Evolutionary conservation across 176 grass and related monocot genomes (phyloP).

Genomic region (Phoenix dactylifera): DNA sequence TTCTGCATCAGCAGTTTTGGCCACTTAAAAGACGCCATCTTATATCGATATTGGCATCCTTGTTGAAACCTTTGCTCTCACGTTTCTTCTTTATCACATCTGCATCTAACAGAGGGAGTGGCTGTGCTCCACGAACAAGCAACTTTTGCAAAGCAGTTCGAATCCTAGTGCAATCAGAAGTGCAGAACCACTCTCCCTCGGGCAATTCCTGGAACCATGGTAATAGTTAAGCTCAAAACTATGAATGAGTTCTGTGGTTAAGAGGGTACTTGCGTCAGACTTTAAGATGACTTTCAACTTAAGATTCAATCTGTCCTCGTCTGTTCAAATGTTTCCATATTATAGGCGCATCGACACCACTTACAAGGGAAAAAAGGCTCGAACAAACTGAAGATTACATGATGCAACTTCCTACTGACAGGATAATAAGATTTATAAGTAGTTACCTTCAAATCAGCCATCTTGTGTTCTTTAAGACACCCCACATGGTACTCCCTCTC

Average conservation of each 20-base stretch:
- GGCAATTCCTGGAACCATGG: slow-evolving; percentile 55
- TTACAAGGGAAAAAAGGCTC: too few species aligned
- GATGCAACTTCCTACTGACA: not conserved
- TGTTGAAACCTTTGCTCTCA: slow-evolving; percentile 41
- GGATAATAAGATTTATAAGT: not conserved
- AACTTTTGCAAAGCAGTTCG: slow-evolving; percentile 43
- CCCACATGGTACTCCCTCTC: slow-evolving; percentile 96
- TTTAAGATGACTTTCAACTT: too few species aligned
- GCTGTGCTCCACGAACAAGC: slow-evolving; percentile 35
- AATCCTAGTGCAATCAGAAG: slow-evolving; percentile 48
- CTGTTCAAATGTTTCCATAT: too few species aligned
- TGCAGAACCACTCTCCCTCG: slow-evolving; percentile 84
- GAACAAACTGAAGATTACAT: not conserved
- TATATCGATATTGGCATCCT: slow-evolving; percentile 36
- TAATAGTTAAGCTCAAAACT: too few species aligned
- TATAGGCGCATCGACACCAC: too few species aligned
- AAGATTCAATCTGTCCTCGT: too few species aligned
- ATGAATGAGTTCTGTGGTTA: too few species aligned
- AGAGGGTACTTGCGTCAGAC: too few species aligned
- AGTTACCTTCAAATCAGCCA: slow-evolving; percentile 84
- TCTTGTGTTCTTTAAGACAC: slow-evolving; percentile 73
- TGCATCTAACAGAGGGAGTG: slow-evolving; percentile 29
- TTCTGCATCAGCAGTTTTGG: slow-evolving; percentile 52
- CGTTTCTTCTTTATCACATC: slow-evolving; percentile 76
- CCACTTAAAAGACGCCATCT: slow-evolving; percentile 83